These are phyloP conservation scores for Rhodotorula graminis DNA, from an alignment of 768 basidiomycete species.

Conservation along the genomic window DNA sequence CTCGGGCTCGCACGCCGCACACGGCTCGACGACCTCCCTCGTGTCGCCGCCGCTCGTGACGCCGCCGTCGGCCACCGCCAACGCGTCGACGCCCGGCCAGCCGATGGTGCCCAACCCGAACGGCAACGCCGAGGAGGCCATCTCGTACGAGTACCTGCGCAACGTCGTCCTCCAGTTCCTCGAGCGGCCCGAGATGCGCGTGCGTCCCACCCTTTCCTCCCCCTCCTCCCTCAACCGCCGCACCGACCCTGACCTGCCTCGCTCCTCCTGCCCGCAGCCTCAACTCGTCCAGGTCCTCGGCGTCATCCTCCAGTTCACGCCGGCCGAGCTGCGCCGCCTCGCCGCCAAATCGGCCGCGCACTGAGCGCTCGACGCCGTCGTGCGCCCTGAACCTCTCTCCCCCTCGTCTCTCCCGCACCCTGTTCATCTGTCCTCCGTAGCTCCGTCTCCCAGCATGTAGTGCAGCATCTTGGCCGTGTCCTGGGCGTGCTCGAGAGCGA, in stretches of 20 bases:
- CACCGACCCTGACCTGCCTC: background rate
- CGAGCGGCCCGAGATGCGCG: constrained; percentile 97
- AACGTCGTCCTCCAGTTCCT: constrained; percentile 96
- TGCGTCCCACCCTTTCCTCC: constrained; percentile 50
- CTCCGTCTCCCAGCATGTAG: too few relatives aligned
- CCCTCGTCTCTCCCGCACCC: too few relatives aligned
- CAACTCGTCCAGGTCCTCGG: constrained; percentile 86
- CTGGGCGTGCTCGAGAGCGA: too few relatives aligned
- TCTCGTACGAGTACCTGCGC: constrained; percentile 90
- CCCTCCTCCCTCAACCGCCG: background rate
- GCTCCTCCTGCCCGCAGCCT: constrained; percentile 53
- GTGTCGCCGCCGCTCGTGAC: constrained; percentile 23
- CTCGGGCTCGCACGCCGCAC: background rate
- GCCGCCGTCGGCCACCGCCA: background rate
- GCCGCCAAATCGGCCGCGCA: constrained; percentile 61
- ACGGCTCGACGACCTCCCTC: constrained; percentile 17
- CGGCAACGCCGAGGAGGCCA: constrained; percentile 64
- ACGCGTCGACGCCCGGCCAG: background rate
- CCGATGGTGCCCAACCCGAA: constrained; percentile 14
- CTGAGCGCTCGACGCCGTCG: background rate
- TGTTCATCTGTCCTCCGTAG: background rate
- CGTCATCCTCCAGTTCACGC: constrained; percentile 88
- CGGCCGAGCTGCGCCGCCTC: constrained; percentile 83
- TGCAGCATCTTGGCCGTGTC: too few relatives aligned
- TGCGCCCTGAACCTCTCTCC: too few relatives aligned